phyloP scores from a whole-genome alignment of 805 yeast genomes.

The Candida orba region DNA sequence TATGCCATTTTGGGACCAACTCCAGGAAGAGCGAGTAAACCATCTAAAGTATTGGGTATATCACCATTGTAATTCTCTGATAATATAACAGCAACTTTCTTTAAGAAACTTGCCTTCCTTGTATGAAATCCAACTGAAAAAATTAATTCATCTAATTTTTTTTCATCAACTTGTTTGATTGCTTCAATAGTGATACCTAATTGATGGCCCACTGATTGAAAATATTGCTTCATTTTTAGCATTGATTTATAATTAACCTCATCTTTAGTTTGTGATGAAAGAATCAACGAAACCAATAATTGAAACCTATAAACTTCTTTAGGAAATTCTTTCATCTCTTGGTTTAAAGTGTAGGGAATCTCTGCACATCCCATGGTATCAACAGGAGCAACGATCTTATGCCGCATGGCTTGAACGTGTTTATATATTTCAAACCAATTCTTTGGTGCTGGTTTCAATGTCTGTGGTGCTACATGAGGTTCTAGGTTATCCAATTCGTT shows the following conservation, averaged over 20 bases:
- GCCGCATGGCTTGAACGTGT: slow-evolving; percentile 60
- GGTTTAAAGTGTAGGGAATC: slow-evolving; percentile 33
- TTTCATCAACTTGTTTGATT: slow-evolving; percentile 41
- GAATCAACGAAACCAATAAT: slow-evolving; percentile 70
- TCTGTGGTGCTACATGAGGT: background rate
- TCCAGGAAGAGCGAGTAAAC: slow-evolving; percentile 69
- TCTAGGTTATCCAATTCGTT: background rate
- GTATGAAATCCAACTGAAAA: slow-evolving; percentile 81
- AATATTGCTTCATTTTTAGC: slow-evolving; percentile 44
- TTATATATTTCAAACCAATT: slow-evolving; percentile 53
- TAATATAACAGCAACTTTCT: slow-evolving; percentile 50
- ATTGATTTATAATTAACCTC: slow-evolving; percentile 75
- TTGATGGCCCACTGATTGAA: slow-evolving; percentile 33
- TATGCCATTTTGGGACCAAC: slow-evolving; percentile 96
- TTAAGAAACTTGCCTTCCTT: slow-evolving; percentile 67
- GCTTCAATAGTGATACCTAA: slow-evolving; percentile 57
- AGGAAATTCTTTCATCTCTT: slow-evolving; percentile 23
- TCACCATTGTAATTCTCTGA: slow-evolving; percentile 49
- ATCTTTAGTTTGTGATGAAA: slow-evolving; percentile 89
- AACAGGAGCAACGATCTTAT: slow-evolving; percentile 68
- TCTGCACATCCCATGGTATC: slow-evolving; percentile 82
- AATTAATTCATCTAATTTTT: slow-evolving; percentile 58
- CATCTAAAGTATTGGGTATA: slow-evolving; percentile 64
- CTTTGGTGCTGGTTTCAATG: slow-evolving; percentile 25
- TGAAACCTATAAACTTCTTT: slow-evolving; percentile 55